phyloP scores from a whole-genome alignment of 345 rosid genomes.

The Kernera saxatilis region DNA sequence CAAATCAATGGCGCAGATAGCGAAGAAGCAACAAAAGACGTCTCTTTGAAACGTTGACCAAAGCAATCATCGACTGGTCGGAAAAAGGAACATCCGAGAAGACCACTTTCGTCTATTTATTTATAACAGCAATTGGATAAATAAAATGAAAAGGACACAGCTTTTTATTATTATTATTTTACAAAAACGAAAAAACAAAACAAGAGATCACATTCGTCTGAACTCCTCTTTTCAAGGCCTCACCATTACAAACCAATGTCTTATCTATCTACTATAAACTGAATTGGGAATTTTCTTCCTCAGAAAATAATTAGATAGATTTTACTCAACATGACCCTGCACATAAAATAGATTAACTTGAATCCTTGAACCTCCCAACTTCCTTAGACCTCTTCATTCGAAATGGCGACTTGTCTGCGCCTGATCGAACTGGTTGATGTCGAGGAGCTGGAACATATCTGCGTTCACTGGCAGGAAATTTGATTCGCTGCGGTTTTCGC shows the following conservation, averaged over 20 bases:
- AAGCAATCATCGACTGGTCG: conserved; percentile 24
- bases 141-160: background rate
- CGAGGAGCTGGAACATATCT: background rate
- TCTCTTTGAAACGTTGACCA: conserved; percentile 15
- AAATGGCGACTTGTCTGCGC: background rate
- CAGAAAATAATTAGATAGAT: background rate
- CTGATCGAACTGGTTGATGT: background rate
- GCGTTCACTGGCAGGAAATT: background rate
- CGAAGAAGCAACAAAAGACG: background rate
- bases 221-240: background rate
- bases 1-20: conserved; percentile 11
- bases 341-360: background rate
- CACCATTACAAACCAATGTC: background rate
- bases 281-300: background rate
- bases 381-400: background rate
- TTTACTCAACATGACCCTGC: background rate
- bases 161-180: too few species aligned
- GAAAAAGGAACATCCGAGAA: conserved; percentile 21
- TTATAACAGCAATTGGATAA: background rate
- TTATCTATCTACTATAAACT: background rate
- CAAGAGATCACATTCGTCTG: background rate
- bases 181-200: too few species aligned
- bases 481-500: background rate
- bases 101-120: conserved; percentile 3
- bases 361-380: background rate